Conservation (phyloP, 129 eudicot species). For the Smallanthus sonchifolius region DNA sequence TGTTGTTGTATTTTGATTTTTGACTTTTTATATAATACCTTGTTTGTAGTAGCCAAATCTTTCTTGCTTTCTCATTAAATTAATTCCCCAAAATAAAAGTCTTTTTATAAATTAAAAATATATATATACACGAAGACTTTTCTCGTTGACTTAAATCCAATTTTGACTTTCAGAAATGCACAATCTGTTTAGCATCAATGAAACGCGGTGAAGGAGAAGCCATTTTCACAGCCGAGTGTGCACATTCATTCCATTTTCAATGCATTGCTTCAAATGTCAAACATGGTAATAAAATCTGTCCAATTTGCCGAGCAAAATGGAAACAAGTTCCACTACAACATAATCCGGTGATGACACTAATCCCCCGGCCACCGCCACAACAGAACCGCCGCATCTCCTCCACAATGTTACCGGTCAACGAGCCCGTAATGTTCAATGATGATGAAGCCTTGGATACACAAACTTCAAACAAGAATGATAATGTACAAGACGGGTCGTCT, state of each 20-base stretch:
- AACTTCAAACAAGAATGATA: not conserved
- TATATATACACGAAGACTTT: not conserved
- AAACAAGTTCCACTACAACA: constrained; percentile 55
- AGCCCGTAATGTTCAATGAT: constrained; percentile 55
- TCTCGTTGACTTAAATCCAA: not conserved
- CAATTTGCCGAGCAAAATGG: constrained; percentile 41
- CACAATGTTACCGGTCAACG: constrained; percentile 34
- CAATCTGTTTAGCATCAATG: constrained; percentile 69
- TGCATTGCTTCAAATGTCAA: constrained; percentile 39
- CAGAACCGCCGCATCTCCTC: constrained; percentile 37
- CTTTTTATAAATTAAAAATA: too few species aligned
- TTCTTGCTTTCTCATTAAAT: constrained; percentile 8
- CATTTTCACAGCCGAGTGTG: constrained; percentile 51
- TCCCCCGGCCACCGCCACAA: constrained; percentile 46
- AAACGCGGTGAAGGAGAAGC: constrained; percentile 79
- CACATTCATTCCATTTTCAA: constrained; percentile 45
- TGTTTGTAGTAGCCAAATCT: constrained; percentile 11
- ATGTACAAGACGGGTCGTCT: constrained; percentile 6
- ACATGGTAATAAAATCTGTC: constrained; percentile 45
- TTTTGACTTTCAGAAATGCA: constrained; percentile 50
- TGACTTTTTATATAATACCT: constrained; percentile 8
- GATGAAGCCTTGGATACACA: constrained; percentile 47
- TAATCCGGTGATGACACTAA: constrained; percentile 39
- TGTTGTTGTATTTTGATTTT: not conserved
- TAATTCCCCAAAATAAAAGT: not conserved